Conservation (phyloP, 768 basidiomycete genomes). For the Auricularia auricula-judae region DNA sequence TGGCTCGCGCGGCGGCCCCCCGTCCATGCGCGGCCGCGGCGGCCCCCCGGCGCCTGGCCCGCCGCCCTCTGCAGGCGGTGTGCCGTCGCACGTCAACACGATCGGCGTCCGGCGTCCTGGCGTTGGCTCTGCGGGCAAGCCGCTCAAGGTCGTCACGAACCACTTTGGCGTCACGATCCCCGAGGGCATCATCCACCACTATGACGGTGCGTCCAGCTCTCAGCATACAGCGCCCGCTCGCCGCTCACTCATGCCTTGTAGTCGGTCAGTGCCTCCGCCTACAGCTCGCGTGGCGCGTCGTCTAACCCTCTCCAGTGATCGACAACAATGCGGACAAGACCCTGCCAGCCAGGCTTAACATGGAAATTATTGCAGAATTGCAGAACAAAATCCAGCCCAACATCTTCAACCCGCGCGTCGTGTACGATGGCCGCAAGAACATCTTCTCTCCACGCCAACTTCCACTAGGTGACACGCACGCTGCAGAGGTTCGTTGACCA, state of each 20-base stretch:
- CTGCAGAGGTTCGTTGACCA: constrained; percentile 36
- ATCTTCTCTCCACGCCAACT: constrained; percentile 52
- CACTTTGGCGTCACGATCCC: constrained; percentile 56
- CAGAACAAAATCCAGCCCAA: constrained; percentile 46
- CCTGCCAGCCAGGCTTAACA: constrained; percentile 53
- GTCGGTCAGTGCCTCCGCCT: constrained; percentile 15
- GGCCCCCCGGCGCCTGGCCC: constrained; percentile 14
- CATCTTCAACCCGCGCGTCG: constrained; percentile 64
- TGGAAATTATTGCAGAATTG: constrained; percentile 55
- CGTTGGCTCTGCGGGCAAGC: constrained; percentile 46
- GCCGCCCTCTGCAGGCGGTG: constrained; percentile 19
- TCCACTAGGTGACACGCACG: constrained; percentile 37
- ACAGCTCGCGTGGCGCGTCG: background rate
- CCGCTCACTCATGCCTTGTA: background rate
- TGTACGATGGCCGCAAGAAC: constrained; percentile 76
- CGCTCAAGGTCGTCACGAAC: constrained; percentile 38
- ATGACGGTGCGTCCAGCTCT: constrained; percentile 47
- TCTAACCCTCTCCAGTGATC: constrained; percentile 8
- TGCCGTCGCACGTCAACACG: constrained; percentile 30
- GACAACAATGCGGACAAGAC: constrained; percentile 41
- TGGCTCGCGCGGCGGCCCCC: constrained; percentile 10
- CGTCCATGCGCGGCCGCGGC: constrained; percentile 7
- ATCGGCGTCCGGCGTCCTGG: constrained; percentile 61
- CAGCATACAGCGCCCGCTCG: background rate
- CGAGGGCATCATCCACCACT: constrained; percentile 57